Base-by-base conservation (phyloP, 192 early-diverging fungal genomes). In the Backusella morwellensis region DNA sequence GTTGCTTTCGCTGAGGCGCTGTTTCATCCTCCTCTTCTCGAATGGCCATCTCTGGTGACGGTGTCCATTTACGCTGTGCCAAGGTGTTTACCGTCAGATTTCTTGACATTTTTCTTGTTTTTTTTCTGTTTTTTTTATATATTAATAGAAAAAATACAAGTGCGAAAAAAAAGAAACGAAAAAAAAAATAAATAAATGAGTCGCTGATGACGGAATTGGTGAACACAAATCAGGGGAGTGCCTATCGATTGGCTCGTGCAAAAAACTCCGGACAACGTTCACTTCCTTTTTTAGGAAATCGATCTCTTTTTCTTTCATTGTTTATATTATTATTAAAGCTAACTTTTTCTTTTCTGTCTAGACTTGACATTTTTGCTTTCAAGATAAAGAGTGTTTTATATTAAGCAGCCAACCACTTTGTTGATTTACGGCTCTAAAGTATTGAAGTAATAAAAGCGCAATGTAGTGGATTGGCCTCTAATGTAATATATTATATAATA, bases 41-140 rank as follows among this genome's bases (percentile, higher is more conserved):
- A 32, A 71, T 71, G 35, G 70, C 70, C 41, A 47, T 47, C 29
- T 71, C 70, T 40, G 70, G 70, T 21, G 70, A 71, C 38, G 70
- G 70, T 32, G 70, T 47, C 70, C 70, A 71, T 47, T 71, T 71
- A 29, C 70, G 38, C 34, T 47, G 38, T 44, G 38, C 41, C 35
- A 38, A 32, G n/a, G 70, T 71, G 41, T 71, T 71, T 26, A 71
- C 36, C 12, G 41, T 41, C 21, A 70, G 35, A 70, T 70, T 70
- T 70, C 69, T 70, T 70, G 69, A 70, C 69, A 70, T 70, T 41
- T 23, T 32, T 14, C 5, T 34, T 66, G 2, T 35, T 32, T 56
- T 1, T 56, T 56, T 23, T 26, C 6, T 26, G 21, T 9, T 56
- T 56, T 50, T 47, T 54, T 54, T 54, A 54, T 52, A 42, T 42